Percentiles rank a stretch among this genome's conserved stretches.
Conservation (phyloP, 805 yeast genomes). For the Lipomyces spencermartinsiae region DNA sequence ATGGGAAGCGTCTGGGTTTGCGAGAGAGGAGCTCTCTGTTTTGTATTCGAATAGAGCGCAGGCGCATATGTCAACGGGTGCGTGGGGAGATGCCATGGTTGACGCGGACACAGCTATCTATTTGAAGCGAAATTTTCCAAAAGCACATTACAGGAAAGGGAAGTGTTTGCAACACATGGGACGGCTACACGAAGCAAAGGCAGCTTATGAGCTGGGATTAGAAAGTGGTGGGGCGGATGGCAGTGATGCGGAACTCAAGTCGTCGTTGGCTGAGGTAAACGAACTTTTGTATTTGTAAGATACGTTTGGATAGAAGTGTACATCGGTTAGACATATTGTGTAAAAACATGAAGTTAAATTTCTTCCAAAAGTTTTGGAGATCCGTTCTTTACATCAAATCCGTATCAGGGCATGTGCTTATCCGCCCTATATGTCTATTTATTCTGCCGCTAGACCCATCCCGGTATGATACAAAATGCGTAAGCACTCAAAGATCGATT, state of each 20-base stretch:
- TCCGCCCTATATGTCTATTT: not conserved
- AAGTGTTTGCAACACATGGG: conserved; percentile 41
- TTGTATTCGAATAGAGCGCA: conserved; percentile 49
- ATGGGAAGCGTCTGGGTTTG: conserved; percentile 48
- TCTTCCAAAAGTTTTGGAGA: not conserved
- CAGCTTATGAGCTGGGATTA: conserved; percentile 40
- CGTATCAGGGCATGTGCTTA: not conserved
- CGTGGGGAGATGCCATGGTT: conserved; percentile 49
- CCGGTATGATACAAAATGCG: not conserved
- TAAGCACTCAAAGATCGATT: not conserved
- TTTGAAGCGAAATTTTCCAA: conserved; percentile 45
- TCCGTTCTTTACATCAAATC: not conserved
- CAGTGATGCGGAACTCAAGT: conserved; percentile 34
- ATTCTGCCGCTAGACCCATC: not conserved
- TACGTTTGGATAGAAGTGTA: conserved; percentile 1
- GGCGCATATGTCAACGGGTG: conserved; percentile 46
- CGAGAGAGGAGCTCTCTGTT: conserved; percentile 47
- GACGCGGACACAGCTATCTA: conserved; percentile 48
- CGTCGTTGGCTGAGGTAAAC: conserved; percentile 36
- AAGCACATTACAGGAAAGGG: conserved; percentile 48
- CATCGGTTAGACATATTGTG: not conserved
- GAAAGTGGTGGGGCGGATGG: conserved; percentile 36
- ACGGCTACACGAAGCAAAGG: conserved; percentile 41
- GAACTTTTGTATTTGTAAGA: conserved; percentile 14
- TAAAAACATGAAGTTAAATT: not conserved